Evolutionary conservation across 768 basidiomycete genomes (phyloP), one percentile per base, ranked within the genome.

Genomic region (Boletus huronensis): DNA sequence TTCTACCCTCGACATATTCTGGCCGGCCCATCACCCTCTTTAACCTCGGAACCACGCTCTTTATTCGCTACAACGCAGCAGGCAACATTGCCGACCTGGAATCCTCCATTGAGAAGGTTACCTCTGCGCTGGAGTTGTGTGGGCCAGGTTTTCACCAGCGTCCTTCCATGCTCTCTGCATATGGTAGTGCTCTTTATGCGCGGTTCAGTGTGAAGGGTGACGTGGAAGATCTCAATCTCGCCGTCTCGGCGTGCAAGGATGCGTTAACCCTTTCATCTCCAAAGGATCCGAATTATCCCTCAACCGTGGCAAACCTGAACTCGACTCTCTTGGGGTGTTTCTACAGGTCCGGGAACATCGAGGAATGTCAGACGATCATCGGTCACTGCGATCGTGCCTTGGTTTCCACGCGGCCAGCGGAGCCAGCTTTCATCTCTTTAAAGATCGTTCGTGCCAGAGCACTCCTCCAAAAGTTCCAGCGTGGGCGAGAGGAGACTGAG

Each of bases 331-430:
- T 64, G n/a, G 16, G 52, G 2, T 55, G 48, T 32, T 58, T 60
- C 26, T 26, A 44, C 6, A 54, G 23, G n/a, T 46, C 45, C 2
- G 53, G 53, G 38, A 43, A 52, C 28, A 41, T 52, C 9, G 62
- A 53, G 14, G 67, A 69, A 13, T 56, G 54, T 19, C 58, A 57
- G 47, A 47, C n/a, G 31, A 39, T 66, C 45, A 48, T 69, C 10
- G 53, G 52, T 38, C 49, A 58, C 41, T 69, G 67, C 23, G 59
- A 69, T 56, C 54, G 42, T 42, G 55, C 54, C 5, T 45, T 67
- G 26, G 47, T 7, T 41, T 57, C 43, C 21, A 16, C 39, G 11
- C 45, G 29, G 9, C 43, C 48, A 11, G 34, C 38, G 26, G 35
- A 53, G 1, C 21, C 48, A 6, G 28, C 19, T 5, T 21, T 40